phyloP scores from a whole-genome alignment of 1,139 yeast genomes.

The Blastobotrys aristatus region DNA sequence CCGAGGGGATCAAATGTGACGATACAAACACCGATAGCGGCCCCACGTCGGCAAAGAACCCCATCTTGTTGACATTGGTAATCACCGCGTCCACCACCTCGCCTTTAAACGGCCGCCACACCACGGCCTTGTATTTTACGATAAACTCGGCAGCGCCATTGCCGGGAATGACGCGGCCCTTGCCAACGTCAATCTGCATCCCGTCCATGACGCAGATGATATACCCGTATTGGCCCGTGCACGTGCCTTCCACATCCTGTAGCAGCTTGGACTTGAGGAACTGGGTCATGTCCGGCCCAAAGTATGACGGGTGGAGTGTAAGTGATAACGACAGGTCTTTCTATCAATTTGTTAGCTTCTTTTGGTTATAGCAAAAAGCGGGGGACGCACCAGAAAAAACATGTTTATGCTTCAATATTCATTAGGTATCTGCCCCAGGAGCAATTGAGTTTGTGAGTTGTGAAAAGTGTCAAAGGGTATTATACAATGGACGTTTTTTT shows the following conservation, averaged over 20 bases:
- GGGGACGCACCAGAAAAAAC: slow-evolving; percentile 20
- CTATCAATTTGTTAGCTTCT: slow-evolving; percentile 8
- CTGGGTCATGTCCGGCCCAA: slow-evolving; percentile 97
- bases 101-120: slow-evolving; percentile 97
- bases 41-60: slow-evolving; percentile 97
- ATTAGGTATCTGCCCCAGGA: slow-evolving; percentile 1
- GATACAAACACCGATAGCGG: slow-evolving; percentile 94
- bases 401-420: slow-evolving; percentile 6
- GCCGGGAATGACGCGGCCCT: slow-evolving; percentile 86
- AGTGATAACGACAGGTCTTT: slow-evolving; percentile 89
- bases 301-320: slow-evolving; percentile 93
- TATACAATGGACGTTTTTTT: too few relatives aligned
- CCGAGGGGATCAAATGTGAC: slow-evolving; percentile 90
- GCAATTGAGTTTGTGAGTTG: not conserved
- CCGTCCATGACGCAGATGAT: slow-evolving; percentile 94
- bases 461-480: not conserved
- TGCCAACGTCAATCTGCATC: slow-evolving; percentile 91
- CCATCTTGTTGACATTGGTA: slow-evolving; percentile 90
- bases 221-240: slow-evolving; percentile 98
- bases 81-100: slow-evolving; percentile 98
- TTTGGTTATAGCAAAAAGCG: not conserved
- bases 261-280: slow-evolving; percentile 81
- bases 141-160: slow-evolving; percentile 94
- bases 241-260: slow-evolving; percentile 96
- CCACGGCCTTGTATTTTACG: slow-evolving; percentile 93